These are phyloP conservation scores for Aureobasidium mangrovei DNA, from an alignment of 2,329 filamentous ascomycete genomes.

Conservation along the genomic window DNA sequence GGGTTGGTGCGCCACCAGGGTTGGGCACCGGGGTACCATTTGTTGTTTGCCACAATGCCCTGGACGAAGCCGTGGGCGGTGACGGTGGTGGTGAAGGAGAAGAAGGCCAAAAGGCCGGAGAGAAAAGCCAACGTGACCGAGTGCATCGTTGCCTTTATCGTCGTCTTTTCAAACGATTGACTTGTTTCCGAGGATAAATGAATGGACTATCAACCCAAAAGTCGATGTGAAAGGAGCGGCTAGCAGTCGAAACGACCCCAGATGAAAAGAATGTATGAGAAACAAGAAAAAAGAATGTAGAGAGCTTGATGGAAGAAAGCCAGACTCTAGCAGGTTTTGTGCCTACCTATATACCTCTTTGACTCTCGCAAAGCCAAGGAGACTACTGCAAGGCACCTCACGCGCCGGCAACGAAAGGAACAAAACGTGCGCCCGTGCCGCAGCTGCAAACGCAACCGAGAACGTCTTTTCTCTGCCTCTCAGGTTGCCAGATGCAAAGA, in stretches of 20 bases:
- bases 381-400: background rate
- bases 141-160: background rate
- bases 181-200: background rate
- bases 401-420: background rate
- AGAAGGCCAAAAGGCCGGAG: constrained; percentile 1
- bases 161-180: background rate
- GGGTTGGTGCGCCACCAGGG: constrained; percentile 32
- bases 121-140: background rate
- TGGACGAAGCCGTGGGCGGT: constrained; percentile 40
- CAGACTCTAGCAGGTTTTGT: background rate
- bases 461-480: no score
- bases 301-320: background rate
- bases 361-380: background rate
- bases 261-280: background rate
- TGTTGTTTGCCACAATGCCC: constrained; percentile 40
- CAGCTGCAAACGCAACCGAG: background rate
- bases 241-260: background rate
- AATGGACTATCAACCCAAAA: background rate
- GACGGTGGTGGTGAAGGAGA: constrained; percentile 29
- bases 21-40: constrained; percentile 37
- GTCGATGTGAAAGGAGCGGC: background rate
- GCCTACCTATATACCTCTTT: background rate
- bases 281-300: background rate
- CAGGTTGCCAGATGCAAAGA: no score
- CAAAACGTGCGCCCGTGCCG: constrained; percentile 2